Evolutionary conservation across 805 yeast species (phyloP).

Genomic region (Candida manassasensis): DNA sequence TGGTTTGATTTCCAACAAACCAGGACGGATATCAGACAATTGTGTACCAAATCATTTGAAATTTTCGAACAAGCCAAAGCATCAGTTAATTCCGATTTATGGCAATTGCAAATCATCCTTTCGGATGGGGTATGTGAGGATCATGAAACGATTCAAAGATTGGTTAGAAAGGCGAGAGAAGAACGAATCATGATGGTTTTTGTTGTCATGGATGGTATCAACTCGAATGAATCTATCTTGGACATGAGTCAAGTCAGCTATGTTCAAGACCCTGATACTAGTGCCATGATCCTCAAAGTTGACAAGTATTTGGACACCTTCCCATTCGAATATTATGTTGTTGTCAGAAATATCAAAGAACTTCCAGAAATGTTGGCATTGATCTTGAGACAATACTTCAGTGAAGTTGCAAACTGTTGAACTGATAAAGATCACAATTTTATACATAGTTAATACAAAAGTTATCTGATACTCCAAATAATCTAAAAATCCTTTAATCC

Average conservation of each 20-base stretch:
- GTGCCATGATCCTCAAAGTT: slow-evolving; percentile 69
- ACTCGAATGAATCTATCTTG: slow-evolving; percentile 77
- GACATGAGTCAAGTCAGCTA: slow-evolving; percentile 94
- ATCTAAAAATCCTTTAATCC: background rate
- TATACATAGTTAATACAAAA: slow-evolving; percentile 4
- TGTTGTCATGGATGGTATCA: slow-evolving; percentile 87
- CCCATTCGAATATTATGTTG: slow-evolving; percentile 96
- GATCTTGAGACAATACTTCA: slow-evolving; percentile 87
- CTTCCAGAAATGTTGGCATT: slow-evolving; percentile 87
- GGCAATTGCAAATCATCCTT: slow-evolving; percentile 90
- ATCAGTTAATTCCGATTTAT: slow-evolving; percentile 54
- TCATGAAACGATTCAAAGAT: slow-evolving; percentile 73
- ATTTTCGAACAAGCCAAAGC: slow-evolving; percentile 61
- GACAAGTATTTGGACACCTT: slow-evolving; percentile 84
- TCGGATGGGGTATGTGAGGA: slow-evolving; percentile 98
- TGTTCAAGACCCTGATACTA: slow-evolving; percentile 56
- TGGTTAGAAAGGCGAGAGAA: slow-evolving; percentile 89
- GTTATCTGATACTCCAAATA: background rate
- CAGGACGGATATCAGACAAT: slow-evolving; percentile 73
- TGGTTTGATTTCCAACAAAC: slow-evolving; percentile 90
- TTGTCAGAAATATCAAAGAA: slow-evolving; percentile 83
- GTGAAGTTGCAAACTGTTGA: slow-evolving; percentile 43
- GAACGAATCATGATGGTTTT: slow-evolving; percentile 91
- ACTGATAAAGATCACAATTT: slow-evolving; percentile 1
- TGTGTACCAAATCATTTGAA: slow-evolving; percentile 67